Percentiles rank a stretch among this genome's conserved stretches.
These are phyloP conservation scores for Talaromyces sp. DNA, from an alignment of 2,329 filamentous ascomycete genomes.

Conservation along the genomic window DNA sequence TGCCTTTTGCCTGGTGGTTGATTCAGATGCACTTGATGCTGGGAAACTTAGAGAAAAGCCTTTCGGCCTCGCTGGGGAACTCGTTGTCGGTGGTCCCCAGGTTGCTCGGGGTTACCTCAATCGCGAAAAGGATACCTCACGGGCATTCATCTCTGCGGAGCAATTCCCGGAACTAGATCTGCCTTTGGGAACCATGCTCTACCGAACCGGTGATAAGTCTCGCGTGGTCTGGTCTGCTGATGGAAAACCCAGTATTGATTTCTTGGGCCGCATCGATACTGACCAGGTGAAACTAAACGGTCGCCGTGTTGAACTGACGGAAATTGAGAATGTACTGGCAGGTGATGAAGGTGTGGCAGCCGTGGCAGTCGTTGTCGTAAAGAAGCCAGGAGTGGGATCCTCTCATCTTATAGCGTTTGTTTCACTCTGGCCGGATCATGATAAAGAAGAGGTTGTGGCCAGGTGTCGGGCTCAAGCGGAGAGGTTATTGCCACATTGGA, in stretches of 20 bases:
- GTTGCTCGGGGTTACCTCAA: slow-evolving; percentile 16
- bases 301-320: slow-evolving; percentile 55
- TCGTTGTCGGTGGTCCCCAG: slow-evolving; percentile 14
- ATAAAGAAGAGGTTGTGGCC: slow-evolving; percentile 19
- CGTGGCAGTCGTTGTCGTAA: slow-evolving; percentile 25
- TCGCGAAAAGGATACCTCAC: slow-evolving; percentile 8
- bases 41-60: slow-evolving; percentile 30
- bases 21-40: slow-evolving; percentile 26
- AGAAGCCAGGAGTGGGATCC: slow-evolving; percentile 23
- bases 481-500: slow-evolving; percentile 19
- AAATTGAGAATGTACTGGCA: slow-evolving; percentile 36
- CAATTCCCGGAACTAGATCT: slow-evolving; percentile 16
- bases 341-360: slow-evolving; percentile 23
- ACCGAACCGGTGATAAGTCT: slow-evolving; percentile 42
- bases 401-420: slow-evolving; percentile 27
- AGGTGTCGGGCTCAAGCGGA: slow-evolving; percentile 22
- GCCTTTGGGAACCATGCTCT: slow-evolving; percentile 45
- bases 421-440: slow-evolving; percentile 21
- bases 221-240: slow-evolving; percentile 62
- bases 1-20: slow-evolving; percentile 1
- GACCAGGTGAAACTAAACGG: slow-evolving; percentile 61
- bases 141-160: slow-evolving; percentile 4
- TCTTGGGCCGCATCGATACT: slow-evolving; percentile 57
- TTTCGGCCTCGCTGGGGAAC: slow-evolving; percentile 38
- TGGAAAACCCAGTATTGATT: slow-evolving; percentile 57